Evolutionary conservation across 495 filamentous ascomycete species (phyloP).

Genomic region (Acidomyces sp.): DNA sequence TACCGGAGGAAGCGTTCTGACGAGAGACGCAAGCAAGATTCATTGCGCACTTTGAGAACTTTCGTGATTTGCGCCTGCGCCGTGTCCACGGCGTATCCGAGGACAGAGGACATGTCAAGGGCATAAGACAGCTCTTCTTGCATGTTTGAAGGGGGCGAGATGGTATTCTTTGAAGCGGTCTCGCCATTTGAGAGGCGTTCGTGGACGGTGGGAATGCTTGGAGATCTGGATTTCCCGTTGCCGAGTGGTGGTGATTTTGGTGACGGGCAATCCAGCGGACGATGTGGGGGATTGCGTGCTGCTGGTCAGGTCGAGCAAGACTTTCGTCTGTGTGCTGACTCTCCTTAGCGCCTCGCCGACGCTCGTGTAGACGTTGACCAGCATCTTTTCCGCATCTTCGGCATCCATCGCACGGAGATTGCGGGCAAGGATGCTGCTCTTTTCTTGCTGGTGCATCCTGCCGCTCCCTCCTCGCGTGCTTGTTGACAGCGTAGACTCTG

Average conservation of each 20-base stretch:
- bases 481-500: slow-evolving; percentile 74
- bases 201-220: slow-evolving; percentile 8
- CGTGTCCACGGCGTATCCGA: slow-evolving; percentile 85
- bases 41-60: slow-evolving; percentile 78
- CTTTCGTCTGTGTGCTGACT: slow-evolving; percentile 80
- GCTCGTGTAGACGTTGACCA: slow-evolving; percentile 68
- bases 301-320: slow-evolving; percentile 89
- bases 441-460: slow-evolving; percentile 71
- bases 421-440: slow-evolving; percentile 75
- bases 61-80: slow-evolving; percentile 88
- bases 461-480: slow-evolving; percentile 65
- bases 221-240: slow-evolving; percentile 21
- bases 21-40: slow-evolving; percentile 62
- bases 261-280: slow-evolving; percentile 15
- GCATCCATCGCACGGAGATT: slow-evolving; percentile 78
- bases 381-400: slow-evolving; percentile 72
- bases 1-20: slow-evolving; percentile 76
- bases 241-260: slow-evolving; percentile 15
- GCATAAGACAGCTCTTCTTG: slow-evolving; percentile 77
- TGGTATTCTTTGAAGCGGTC: background rate
- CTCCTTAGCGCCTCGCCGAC: slow-evolving; percentile 78
- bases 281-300: slow-evolving; percentile 38
- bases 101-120: slow-evolving; percentile 84
- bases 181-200: slow-evolving; percentile 8
- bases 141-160: slow-evolving; percentile 7